Evolutionary conservation across 805 yeast genomes (phyloP), one percentile per base, ranked within the genome.

Genomic region (Isabelozyma rhagii): DNA sequence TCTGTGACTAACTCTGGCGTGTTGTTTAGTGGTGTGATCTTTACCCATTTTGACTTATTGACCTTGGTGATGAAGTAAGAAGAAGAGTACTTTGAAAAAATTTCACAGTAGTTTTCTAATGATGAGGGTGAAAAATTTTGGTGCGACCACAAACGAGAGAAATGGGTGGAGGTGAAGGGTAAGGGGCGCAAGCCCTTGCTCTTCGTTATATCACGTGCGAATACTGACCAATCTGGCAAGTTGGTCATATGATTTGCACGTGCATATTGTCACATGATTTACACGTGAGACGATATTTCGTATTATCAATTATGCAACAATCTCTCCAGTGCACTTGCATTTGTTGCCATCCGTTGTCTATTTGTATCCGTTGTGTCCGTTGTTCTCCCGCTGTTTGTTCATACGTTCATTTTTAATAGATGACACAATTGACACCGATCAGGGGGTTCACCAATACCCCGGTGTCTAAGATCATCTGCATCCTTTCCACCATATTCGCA

Each of bases 11-110:
- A 86, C 80, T 81, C 91, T 89, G 74, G 82, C 84, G 87, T 94
- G 99, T 82, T 90, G 97, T 81, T 93, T 94, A 77, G 84, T 76
- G 80, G 87, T 83, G 83, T 89, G 96, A 83, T 94, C 98, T 81
- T 86, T 89, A 86, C 97, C 98, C 98, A 92, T 92, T 71, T 68
- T 78, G 39, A 18, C 36, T 52, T 36, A 31, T 21, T 43, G 36
- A 43, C 18, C 17, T 28, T 43, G 38, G 34, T 43, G 45, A 40
- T 39, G 34, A n/a, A 25, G 42, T 21, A 39, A 39, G n/a, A 41
- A 47, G n/a, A 39, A 11, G 18, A 39, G 41, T 39, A 14, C 5
- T n/a, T 4, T 9, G n/a, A 31, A 31, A 31, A 31, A 31, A 31
- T 31, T 31, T 13, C 36, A 10, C n/a, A 31, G 36, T 31, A 31